phyloP scores from a whole-genome alignment of 2,329 filamentous ascomycete species.

The Fusarium vanettenii region DNA sequence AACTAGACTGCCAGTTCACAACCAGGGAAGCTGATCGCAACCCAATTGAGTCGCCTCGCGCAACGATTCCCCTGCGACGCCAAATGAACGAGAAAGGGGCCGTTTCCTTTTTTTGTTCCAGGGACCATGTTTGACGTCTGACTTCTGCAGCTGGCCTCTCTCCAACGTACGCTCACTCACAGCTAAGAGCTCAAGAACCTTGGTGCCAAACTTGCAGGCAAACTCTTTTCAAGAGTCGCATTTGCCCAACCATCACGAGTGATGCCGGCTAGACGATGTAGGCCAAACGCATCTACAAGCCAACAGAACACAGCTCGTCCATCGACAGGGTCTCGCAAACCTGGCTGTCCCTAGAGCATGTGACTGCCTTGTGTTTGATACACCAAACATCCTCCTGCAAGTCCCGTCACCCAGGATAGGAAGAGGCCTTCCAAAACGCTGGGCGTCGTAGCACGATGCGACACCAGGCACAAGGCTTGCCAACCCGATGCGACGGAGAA shows the following conservation, averaged over 20 bases:
- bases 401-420: not conserved
- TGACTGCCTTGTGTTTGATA: not conserved
- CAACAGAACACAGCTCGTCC: not conserved
- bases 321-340: not conserved
- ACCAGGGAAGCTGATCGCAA: constrained; percentile 30
- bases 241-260: not conserved
- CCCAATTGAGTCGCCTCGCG: constrained; percentile 30
- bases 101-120: constrained; percentile 27
- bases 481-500: constrained; percentile 14
- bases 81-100: constrained; percentile 30
- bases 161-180: not conserved
- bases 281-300: not conserved
- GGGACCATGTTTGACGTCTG: constrained; percentile 25
- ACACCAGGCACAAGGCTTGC: not conserved
- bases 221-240: not conserved
- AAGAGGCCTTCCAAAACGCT: not conserved
- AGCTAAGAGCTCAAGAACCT: not conserved
- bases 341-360: not conserved
- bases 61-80: constrained; percentile 37
- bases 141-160: not conserved
- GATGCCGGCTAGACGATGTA: not conserved
- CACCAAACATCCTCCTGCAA: not conserved
- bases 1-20: constrained; percentile 7
- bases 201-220: not conserved
- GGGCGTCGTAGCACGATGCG: not conserved